A percentile compares a stretch with the other conserved stretches of the same genome.
Conservation (phyloP, 805 yeast species). For the Ogataea allantospora region DNA sequence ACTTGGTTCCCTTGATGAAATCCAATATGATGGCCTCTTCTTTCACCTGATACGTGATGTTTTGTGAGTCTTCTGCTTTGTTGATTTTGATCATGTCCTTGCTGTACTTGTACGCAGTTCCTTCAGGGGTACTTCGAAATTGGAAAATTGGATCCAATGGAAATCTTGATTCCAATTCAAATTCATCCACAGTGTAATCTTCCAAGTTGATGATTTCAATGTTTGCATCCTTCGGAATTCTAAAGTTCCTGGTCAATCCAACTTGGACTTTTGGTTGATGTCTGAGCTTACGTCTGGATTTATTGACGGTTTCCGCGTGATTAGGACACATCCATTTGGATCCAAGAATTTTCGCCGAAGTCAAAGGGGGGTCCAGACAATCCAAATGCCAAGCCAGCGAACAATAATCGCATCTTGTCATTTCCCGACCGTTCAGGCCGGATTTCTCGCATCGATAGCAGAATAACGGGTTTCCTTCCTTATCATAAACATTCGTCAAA, state of each 20-base stretch:
- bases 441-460: constrained; percentile 79
- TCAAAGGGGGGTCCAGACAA: constrained; percentile 74
- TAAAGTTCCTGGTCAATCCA: constrained; percentile 47
- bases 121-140: constrained; percentile 32
- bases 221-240: constrained; percentile 42
- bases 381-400: constrained; percentile 84
- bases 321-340: constrained; percentile 90
- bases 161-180: constrained; percentile 26
- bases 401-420: constrained; percentile 83
- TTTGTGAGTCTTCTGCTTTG: constrained; percentile 17
- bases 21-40: constrained; percentile 68
- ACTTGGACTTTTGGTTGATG: constrained; percentile 57
- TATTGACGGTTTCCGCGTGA: constrained; percentile 59
- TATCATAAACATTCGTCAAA: constrained; percentile 57
- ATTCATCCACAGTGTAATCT: constrained; percentile 30
- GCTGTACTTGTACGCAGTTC: constrained; percentile 30
- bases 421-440: constrained; percentile 54
- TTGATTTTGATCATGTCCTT: constrained; percentile 25
- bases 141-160: constrained; percentile 38
- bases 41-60: constrained; percentile 59
- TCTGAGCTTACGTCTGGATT: constrained; percentile 47
- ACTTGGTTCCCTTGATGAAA: constrained; percentile 55
- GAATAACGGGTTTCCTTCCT: constrained; percentile 61
- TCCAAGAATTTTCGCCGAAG: constrained; percentile 70
- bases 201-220: constrained; percentile 50